Evolutionary conservation across 768 basidiomycete species (phyloP), one percentile per base, ranked within the genome.

Genomic region (Steccherinum ochraceum): DNA sequence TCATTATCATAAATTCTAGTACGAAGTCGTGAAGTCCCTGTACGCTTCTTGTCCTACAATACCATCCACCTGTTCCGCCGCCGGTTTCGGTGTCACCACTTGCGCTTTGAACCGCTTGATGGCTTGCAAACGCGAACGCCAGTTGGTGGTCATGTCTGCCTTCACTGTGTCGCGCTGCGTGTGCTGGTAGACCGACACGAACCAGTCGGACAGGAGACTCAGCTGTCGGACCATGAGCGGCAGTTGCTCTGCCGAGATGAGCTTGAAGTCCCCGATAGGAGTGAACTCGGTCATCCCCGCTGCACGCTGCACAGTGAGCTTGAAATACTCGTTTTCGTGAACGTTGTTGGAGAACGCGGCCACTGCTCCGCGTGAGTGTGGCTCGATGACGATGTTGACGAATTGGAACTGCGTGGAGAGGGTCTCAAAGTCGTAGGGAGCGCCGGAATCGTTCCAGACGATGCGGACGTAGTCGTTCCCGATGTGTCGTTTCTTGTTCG

Each of bases 401-500:
- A 95, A 97, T 64, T 97, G 94, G 75, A 95, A 99, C 62, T 91
- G 84, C 7, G 95, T 95, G 20, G 78, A 71, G 50, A 99, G 77
- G 5, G 94, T 98, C 69, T 96, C 90, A 64, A 97, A 96, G 47
- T 72, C 78, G 68, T 96, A 98, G 2, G 85, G 81, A 21, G 69
- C 59, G n/a, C 94, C 94, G 11, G 92, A 92, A 63, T 98, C 95
- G 69, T 99, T 99, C 89, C 92, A 99, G 55, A 99, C 79, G 66
- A 99, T 93, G 51, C 93, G 86, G 58, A 97, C 89, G 52, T 80
- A 91, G 70, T 97, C 95, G 67, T 99, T 99, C 27, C 96, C 96
- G 49, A 99, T 93, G 64, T 96, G 91, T 30, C 86, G 76, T 67
- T 98, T 98, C 74, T 99, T 99, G 73, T 83, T 77, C 55, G 79